Evolutionary conservation across 2,329 filamentous ascomycete genomes (phyloP).

Genomic region (Fusarium udum): DNA sequence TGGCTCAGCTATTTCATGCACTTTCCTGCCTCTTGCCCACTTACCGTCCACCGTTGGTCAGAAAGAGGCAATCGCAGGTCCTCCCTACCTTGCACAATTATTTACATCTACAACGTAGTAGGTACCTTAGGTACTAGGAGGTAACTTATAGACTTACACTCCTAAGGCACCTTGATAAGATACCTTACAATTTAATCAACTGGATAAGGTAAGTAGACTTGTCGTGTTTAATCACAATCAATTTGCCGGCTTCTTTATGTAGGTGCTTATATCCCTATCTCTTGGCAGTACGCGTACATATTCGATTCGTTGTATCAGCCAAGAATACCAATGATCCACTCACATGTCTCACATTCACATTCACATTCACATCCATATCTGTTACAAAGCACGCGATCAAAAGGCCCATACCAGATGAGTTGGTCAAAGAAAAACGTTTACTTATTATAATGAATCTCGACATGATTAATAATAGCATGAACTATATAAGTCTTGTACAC

Average conservation of each 20-base stretch:
- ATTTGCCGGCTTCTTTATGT: background rate
- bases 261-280: background rate
- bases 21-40: background rate
- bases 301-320: background rate
- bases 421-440: background rate
- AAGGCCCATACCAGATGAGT: background rate
- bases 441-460: background rate
- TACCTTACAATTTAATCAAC: background rate
- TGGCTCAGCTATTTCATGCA: slow-evolving; percentile 4
- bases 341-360: slow-evolving; percentile 2
- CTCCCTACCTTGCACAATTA: background rate
- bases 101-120: background rate
- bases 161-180: background rate
- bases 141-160: background rate
- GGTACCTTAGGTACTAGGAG: too few species aligned
- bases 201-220: background rate
- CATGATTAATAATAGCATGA: slow-evolving; percentile 20
- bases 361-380: background rate
- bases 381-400: slow-evolving; percentile 2
- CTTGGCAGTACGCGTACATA: background rate
- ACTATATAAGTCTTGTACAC: slow-evolving; percentile 25
- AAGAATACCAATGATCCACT: slow-evolving; percentile 3
- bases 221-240: background rate
- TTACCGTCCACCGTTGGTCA: background rate
- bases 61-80: background rate